These are phyloP conservation scores for Ophiostoma angusticollis DNA, from an alignment of 2,329 filamentous ascomycete species.

Conservation along the genomic window DNA sequence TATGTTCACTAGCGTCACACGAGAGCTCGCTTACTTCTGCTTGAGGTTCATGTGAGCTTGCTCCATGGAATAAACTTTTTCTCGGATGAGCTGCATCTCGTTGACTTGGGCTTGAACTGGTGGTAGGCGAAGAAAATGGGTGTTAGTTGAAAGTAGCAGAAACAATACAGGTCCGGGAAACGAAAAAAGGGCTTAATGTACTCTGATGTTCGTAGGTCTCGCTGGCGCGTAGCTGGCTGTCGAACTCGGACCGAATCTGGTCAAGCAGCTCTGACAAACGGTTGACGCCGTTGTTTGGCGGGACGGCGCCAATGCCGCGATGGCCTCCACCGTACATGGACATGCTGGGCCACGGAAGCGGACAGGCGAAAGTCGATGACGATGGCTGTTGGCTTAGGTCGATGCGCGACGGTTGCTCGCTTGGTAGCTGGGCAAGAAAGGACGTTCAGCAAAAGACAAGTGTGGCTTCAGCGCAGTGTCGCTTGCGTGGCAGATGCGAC, in stretches of 20 bases:
- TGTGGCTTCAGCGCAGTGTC: too few relatives aligned
- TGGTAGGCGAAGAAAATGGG: slow-evolving; percentile 16
- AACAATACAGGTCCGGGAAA: not conserved
- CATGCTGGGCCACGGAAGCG: slow-evolving; percentile 26
- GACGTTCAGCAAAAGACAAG: too few relatives aligned
- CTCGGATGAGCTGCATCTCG: slow-evolving; percentile 87
- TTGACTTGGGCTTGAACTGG: slow-evolving; percentile 84
- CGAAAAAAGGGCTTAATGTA: slow-evolving; percentile 35
- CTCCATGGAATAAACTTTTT: slow-evolving; percentile 89
- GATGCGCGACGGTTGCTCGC: too few relatives aligned
- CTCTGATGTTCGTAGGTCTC: slow-evolving; percentile 88
- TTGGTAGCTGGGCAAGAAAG: too few relatives aligned
- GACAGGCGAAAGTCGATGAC: not conserved
- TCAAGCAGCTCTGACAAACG: slow-evolving; percentile 88
- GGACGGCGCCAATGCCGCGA: slow-evolving; percentile 65
- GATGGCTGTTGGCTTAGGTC: too few relatives aligned
- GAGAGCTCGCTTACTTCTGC: slow-evolving; percentile 57
- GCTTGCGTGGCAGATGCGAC: too few relatives aligned
- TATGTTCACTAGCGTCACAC: not conserved
- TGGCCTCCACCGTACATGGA: slow-evolving; percentile 74
- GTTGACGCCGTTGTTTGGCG: slow-evolving; percentile 35
- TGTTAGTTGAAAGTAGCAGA: slow-evolving; percentile 9
- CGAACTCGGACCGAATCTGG: slow-evolving; percentile 81
- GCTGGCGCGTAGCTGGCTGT: slow-evolving; percentile 65
- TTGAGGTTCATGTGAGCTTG: slow-evolving; percentile 81